Evolutionary conservation across 768 basidiomycete species (phyloP).

Genomic region (Rhizopogon rudus): DNA sequence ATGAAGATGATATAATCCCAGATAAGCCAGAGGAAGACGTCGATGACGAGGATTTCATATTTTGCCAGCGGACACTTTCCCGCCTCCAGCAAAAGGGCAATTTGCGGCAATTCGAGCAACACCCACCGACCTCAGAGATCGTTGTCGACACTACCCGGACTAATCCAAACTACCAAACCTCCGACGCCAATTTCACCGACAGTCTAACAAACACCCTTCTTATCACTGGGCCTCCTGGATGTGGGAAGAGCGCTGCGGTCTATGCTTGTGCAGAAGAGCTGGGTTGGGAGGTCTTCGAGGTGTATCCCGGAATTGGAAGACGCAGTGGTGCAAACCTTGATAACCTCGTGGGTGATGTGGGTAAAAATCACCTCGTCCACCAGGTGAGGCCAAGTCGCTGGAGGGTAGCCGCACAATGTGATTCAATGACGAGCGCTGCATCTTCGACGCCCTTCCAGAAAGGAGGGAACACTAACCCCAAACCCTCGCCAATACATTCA

Average conservation of each 20-base stretch:
- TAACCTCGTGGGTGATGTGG: slow-evolving; percentile 84
- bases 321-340: slow-evolving; percentile 77
- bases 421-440: slow-evolving; percentile 4
- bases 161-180: slow-evolving; percentile 7
- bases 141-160: slow-evolving; percentile 4
- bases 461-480: slow-evolving; percentile 1
- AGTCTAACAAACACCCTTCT: slow-evolving; percentile 83
- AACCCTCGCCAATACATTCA: slow-evolving; percentile 15
- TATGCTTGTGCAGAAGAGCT: slow-evolving; percentile 94
- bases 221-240: slow-evolving; percentile 75
- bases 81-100: slow-evolving; percentile 10
- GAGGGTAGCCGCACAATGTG: slow-evolving; percentile 4
- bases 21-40: slow-evolving; percentile 31
- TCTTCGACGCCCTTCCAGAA: slow-evolving; percentile 14
- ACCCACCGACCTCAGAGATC: neutral
- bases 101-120: neutral
- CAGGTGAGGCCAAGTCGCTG: slow-evolving; percentile 6
- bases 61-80: slow-evolving; percentile 19
- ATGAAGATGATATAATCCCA: slow-evolving; percentile 21
- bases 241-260: slow-evolving; percentile 88
- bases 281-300: slow-evolving; percentile 95
- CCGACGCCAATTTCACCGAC: slow-evolving; percentile 29
- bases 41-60: slow-evolving; percentile 30
- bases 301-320: slow-evolving; percentile 92
- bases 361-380: slow-evolving; percentile 83